phyloP scores from a whole-genome alignment of 441 rosid species.

The Pelargonium fulgidum region DNA sequence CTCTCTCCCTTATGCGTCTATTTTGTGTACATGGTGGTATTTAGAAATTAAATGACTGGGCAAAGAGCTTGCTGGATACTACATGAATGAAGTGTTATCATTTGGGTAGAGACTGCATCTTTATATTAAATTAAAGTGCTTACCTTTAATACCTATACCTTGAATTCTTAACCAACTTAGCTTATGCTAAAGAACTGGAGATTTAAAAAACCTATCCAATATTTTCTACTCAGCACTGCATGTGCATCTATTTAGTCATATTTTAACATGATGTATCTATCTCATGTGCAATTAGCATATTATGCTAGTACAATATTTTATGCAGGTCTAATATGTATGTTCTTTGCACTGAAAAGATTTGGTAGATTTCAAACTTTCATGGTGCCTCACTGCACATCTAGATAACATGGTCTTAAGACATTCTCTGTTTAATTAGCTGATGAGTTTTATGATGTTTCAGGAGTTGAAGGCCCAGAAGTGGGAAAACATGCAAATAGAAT shows the following conservation, averaged over 20 bases:
- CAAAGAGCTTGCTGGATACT: too few relatives aligned
- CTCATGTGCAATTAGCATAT: not conserved
- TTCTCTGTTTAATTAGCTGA: slow-evolving; percentile 15
- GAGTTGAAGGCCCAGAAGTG: slow-evolving; percentile 55
- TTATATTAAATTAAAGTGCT: too few relatives aligned
- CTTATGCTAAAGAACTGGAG: too few relatives aligned
- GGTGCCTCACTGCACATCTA: not conserved
- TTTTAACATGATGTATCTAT: not conserved
- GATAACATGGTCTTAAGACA: not conserved
- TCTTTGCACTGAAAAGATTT: not conserved
- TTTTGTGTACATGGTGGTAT: too few relatives aligned
- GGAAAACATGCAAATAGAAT: slow-evolving; percentile 43
- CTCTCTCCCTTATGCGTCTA: too few relatives aligned
- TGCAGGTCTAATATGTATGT: not conserved
- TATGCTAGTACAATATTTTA: not conserved
- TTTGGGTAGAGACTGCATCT: too few relatives aligned
- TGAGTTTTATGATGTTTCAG: slow-evolving; percentile 31
- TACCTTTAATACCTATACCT: too few relatives aligned
- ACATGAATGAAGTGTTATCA: too few relatives aligned
- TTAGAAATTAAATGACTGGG: too few relatives aligned
- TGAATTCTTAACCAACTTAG: too few relatives aligned
- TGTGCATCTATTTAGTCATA: not conserved
- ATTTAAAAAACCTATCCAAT: too few relatives aligned
- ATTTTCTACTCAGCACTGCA: not conserved
- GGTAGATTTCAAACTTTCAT: not conserved